These are phyloP conservation scores for Helicocarpus griseus DNA, from an alignment of 2,329 filamentous ascomycete species.

Conservation along the genomic window DNA sequence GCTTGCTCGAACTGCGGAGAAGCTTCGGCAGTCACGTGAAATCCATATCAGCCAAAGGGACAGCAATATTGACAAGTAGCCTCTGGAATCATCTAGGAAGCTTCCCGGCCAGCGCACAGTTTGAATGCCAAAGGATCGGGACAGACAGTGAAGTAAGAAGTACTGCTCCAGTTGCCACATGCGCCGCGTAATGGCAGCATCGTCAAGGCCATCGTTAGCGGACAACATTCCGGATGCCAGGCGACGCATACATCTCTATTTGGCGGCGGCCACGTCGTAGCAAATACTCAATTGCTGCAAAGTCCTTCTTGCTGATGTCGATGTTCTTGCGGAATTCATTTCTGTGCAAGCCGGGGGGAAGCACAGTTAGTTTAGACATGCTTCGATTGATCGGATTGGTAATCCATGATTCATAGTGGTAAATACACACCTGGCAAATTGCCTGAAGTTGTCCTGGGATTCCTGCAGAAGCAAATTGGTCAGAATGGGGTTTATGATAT, in stretches of 20 bases:
- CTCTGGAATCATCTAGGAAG: no score
- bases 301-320: conserved; percentile 69
- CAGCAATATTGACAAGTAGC: no score
- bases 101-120: no score
- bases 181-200: background rate
- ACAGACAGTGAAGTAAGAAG: no score
- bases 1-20: background rate
- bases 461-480: conserved; percentile 21
- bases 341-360: conserved; percentile 33
- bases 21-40: conserved; percentile 1
- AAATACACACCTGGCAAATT: conserved; percentile 31
- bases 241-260: conserved; percentile 69
- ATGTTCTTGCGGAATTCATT: conserved; percentile 66
- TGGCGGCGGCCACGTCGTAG: conserved; percentile 72
- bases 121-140: no score
- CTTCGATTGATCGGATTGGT: no score
- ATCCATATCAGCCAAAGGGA: no score
- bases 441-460: conserved; percentile 31
- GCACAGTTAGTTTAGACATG: conserved; percentile 1
- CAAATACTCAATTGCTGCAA: conserved; percentile 74
- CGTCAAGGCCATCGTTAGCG: conserved; percentile 13
- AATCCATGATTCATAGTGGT: background rate
- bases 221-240: conserved; percentile 66
- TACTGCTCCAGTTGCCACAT: background rate
- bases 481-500: no score